Conservation (phyloP, 768 basidiomycete genomes). For the Pisolithus albus region DNA sequence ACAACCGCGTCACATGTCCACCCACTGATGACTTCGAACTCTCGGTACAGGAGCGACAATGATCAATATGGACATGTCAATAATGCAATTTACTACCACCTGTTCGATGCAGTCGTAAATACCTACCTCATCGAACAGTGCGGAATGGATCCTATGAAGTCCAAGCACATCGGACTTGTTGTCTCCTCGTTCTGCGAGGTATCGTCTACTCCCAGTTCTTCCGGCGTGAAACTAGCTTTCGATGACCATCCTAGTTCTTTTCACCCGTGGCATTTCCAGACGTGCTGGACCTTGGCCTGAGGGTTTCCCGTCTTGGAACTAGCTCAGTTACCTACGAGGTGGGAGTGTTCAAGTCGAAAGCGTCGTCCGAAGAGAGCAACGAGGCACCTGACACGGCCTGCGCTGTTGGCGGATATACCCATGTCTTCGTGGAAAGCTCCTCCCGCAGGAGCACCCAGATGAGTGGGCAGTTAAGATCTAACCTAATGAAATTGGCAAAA, state of each 20-base stretch:
- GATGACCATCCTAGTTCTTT: constrained; percentile 46
- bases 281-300: constrained; percentile 60
- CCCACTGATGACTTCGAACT: background rate
- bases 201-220: constrained; percentile 3
- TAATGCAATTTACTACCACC: constrained; percentile 74
- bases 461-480: constrained; percentile 33
- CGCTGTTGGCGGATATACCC: constrained; percentile 60
- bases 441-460: constrained; percentile 54
- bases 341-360: constrained; percentile 51
- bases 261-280: constrained; percentile 68
- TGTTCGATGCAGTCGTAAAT: constrained; percentile 79
- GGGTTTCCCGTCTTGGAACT: constrained; percentile 59
- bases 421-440: constrained; percentile 70
- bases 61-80: constrained; percentile 82
- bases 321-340: constrained; percentile 79
- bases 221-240: background rate
- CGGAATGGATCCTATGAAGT: constrained; percentile 43
- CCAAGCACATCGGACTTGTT: constrained; percentile 64
- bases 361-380: constrained; percentile 20
- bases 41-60: constrained; percentile 66
- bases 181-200: constrained; percentile 72
- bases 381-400: constrained; percentile 16
- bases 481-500: constrained; percentile 29
- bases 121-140: constrained; percentile 68
- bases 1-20: background rate